phyloP scores from a whole-genome alignment of 2,329 filamentous ascomycete species.

The Tolypocladium ovalisporum region DNA sequence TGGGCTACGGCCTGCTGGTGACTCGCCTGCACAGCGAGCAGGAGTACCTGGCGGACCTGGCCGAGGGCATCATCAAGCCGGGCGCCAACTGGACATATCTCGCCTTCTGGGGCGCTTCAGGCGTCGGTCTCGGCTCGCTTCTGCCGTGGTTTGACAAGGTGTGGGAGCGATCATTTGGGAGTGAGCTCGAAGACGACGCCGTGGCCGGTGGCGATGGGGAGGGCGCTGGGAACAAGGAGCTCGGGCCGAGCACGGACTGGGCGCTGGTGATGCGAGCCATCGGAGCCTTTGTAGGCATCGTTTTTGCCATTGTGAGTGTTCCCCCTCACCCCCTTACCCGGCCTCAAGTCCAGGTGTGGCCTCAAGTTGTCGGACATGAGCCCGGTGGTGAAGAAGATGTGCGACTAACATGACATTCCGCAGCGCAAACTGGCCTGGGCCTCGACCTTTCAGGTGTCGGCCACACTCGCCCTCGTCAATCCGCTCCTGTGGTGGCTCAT shows the following conservation, averaged over 20 bases:
- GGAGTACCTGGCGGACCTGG: slow-evolving; percentile 48
- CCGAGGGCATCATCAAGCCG: slow-evolving; percentile 30
- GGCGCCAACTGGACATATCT: slow-evolving; percentile 55
- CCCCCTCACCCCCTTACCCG: too few species aligned
- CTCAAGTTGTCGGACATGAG: too few species aligned
- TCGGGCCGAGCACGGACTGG: slow-evolving; percentile 55
- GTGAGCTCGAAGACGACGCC: slow-evolving; percentile 19
- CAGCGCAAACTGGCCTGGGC: slow-evolving; percentile 87
- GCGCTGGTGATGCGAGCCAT: slow-evolving; percentile 49
- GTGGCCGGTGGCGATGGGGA: slow-evolving; percentile 15
- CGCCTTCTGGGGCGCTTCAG: slow-evolving; percentile 69
- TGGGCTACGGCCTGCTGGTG: slow-evolving; percentile 74
- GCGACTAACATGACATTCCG: slow-evolving; percentile 4
- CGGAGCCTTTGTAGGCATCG: slow-evolving; percentile 50
- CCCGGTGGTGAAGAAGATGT: neutral
- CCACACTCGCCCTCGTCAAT: slow-evolving; percentile 83
- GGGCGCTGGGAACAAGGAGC: slow-evolving; percentile 13
- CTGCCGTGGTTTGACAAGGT: slow-evolving; percentile 76
- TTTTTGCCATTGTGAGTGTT: slow-evolving; percentile 64
- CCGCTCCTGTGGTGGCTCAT: slow-evolving; percentile 94
- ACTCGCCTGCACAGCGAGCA: slow-evolving; percentile 65
- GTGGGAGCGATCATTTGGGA: slow-evolving; percentile 48
- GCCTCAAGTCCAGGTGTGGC: too few species aligned
- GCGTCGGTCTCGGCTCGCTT: slow-evolving; percentile 65
- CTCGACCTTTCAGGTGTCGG: slow-evolving; percentile 84